Evolutionary conservation across 1,284 basidiomycete species (phyloP), one percentile per base, ranked within the genome.

Genomic region (Cutaneotrichosporon daszewskae): DNA sequence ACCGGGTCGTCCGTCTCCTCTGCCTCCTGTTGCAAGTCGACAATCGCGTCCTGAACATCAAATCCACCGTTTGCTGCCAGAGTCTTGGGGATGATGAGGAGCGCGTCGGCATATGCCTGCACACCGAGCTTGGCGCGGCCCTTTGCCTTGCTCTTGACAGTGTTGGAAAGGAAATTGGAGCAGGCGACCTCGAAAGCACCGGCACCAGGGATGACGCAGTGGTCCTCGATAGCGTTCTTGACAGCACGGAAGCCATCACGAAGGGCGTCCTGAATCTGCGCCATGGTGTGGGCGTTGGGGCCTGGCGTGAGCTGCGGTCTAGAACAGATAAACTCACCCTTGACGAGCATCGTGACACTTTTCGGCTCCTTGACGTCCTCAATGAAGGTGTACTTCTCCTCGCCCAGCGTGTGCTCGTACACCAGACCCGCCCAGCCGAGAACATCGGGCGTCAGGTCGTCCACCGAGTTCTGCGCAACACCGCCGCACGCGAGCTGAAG

Each of bases 171-270:
- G 72, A 96, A 82, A 9, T 81, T 80, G 8, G 89, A 81, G 60
- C 90, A 94, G n/a, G 91, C 84, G 14, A 98, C 80, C 72, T 98
- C 95, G 66, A 98, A 99, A 5, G 95, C 92, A 33, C 95, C 95
- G 3, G 89, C 95, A 28, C 95, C 95, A 10, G 95, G 92, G 43
- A 98, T 79, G 43, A 98, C 75, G 35, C 79, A 76, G 27, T 82
- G 79, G 66, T 99, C 94, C 67, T 98, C 95, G 49, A 98, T 77
- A 16, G 88, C 88, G 66, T 98, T 98, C 77, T 98, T 98, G 47
- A 97, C 92, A 4, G 89, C 85, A 43, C 95, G 83, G 44, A 98
- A 78, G 16, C 95, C 95, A 68, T 98, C 95, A 26, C 95, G 85
- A 37, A 99, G 79, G 5, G 91, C 94, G 67, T 99, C 95, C 71